phyloP scores from a whole-genome alignment of 2,329 filamentous ascomycete species.

The Diplodia seriata region DNA sequence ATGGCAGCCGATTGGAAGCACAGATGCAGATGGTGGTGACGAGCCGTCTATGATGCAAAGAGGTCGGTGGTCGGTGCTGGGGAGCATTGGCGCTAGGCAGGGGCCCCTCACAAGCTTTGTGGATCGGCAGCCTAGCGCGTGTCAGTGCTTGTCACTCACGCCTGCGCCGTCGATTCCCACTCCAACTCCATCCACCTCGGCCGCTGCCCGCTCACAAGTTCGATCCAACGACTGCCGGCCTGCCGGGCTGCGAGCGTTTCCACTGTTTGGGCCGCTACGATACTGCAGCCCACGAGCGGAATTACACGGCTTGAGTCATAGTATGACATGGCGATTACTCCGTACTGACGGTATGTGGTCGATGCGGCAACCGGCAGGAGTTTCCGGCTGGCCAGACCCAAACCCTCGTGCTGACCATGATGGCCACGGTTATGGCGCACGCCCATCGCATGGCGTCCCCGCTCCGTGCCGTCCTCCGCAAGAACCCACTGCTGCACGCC shows the following conservation, averaged over 20 bases:
- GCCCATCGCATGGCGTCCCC: slow-evolving; percentile 6
- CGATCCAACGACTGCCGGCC: neutral
- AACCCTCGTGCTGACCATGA: neutral
- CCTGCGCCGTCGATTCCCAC: neutral
- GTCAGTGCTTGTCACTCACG: slow-evolving; percentile 12
- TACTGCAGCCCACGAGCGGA: neutral
- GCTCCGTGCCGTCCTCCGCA: slow-evolving; percentile 24
- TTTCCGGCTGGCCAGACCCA: neutral
- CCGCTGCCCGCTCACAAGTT: neutral
- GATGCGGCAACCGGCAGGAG: slow-evolving; percentile 17
- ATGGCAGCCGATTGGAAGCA: neutral
- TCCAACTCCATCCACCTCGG: too few species aligned
- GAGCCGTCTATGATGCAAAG: slow-evolving; percentile 23
- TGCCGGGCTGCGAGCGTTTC: neutral
- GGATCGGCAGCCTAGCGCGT: slow-evolving; percentile 12
- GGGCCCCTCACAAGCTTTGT: slow-evolving; percentile 11
- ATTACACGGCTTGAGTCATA: neutral
- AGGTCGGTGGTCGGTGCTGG: neutral
- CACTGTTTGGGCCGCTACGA: neutral
- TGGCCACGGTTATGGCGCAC: neutral
- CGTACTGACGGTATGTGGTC: neutral
- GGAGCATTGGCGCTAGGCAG: neutral
- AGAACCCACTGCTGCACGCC: slow-evolving; percentile 1
- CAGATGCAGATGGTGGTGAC: neutral
- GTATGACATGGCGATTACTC: neutral